These are phyloP conservation scores for Cenchrus purpureus DNA, from an alignment of 176 grass and related monocot species.

Conservation along the genomic window DNA sequence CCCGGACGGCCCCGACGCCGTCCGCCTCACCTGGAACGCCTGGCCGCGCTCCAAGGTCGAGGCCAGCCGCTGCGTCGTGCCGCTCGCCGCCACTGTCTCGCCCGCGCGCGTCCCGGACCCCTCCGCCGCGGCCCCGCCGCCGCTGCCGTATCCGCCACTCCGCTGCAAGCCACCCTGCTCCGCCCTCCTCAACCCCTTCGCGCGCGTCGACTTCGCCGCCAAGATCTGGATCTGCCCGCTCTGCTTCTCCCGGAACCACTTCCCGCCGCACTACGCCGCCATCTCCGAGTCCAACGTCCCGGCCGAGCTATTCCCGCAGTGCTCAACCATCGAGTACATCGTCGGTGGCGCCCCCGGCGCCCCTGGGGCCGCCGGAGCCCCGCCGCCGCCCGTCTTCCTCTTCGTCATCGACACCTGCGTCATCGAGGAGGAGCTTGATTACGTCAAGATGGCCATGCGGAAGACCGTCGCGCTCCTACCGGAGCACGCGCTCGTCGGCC, in stretches of 20 bases:
- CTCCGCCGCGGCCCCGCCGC: constrained; percentile 54
- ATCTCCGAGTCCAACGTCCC: constrained; percentile 88
- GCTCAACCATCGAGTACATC: constrained; percentile 88
- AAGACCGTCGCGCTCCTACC: constrained; percentile 81
- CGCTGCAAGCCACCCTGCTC: constrained; percentile 92
- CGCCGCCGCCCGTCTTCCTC: constrained; percentile 82
- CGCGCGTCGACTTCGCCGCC: constrained; percentile 91
- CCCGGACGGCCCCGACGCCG: constrained; percentile 80
- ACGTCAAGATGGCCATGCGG: constrained; percentile 79
- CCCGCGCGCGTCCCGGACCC: constrained; percentile 58
- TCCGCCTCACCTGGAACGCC: constrained; percentile 87
- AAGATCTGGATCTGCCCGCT: constrained; percentile 99
- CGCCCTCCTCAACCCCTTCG: constrained; percentile 82
- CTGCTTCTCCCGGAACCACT: constrained; percentile 95
- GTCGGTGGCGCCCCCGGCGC: constrained; percentile 42
- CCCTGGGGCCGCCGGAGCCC: constrained; percentile 25
- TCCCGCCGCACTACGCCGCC: constrained; percentile 84
- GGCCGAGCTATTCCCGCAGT: constrained; percentile 83
- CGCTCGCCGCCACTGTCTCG: constrained; percentile 69
- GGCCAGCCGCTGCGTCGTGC: constrained; percentile 94
- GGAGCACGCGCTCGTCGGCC: constrained; percentile 84
- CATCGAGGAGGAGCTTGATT: constrained; percentile 97
- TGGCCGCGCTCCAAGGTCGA: constrained; percentile 96
- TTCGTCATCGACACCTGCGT: constrained; percentile 96
- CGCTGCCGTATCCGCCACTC: constrained; percentile 80